phyloP scores from a whole-genome alignment of 129 eudicot species.

The Saposhnikovia divaricata region DNA sequence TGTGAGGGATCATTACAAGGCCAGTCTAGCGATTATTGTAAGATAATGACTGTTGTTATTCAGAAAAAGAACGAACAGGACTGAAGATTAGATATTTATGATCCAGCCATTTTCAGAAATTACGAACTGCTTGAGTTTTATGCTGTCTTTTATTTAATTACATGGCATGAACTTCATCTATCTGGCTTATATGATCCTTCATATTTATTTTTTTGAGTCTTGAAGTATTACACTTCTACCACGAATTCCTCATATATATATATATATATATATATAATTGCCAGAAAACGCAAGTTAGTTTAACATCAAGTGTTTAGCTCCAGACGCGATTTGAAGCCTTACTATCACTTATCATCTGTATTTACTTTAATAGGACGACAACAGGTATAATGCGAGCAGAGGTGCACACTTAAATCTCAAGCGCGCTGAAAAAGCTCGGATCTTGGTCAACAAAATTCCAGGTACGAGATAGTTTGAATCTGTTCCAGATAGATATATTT shows the following conservation, averaged over 20 bases:
- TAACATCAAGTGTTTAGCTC: not conserved
- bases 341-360: not conserved
- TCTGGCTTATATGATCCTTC: not conserved
- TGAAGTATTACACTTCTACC: not conserved
- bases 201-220: not conserved
- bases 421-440: constrained; percentile 92
- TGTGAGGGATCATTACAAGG: no score
- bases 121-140: not conserved
- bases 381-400: constrained; percentile 90
- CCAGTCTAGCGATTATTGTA: no score
- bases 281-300: not conserved
- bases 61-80: no score
- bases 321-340: not conserved
- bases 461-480: constrained; percentile 29
- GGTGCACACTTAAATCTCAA: constrained; percentile 97
- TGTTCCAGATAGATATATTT: not conserved
- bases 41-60: no score
- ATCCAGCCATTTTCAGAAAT: not conserved
- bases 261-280: not conserved
- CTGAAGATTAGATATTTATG: no score
- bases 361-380: constrained; percentile 63
- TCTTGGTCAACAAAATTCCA: constrained; percentile 91
- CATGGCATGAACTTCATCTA: not conserved
- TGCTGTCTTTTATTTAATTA: not conserved
- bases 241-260: not conserved